phyloP scores from a whole-genome alignment of 2,329 filamentous ascomycete genomes.

The Apiospora rasikravindrae region DNA sequence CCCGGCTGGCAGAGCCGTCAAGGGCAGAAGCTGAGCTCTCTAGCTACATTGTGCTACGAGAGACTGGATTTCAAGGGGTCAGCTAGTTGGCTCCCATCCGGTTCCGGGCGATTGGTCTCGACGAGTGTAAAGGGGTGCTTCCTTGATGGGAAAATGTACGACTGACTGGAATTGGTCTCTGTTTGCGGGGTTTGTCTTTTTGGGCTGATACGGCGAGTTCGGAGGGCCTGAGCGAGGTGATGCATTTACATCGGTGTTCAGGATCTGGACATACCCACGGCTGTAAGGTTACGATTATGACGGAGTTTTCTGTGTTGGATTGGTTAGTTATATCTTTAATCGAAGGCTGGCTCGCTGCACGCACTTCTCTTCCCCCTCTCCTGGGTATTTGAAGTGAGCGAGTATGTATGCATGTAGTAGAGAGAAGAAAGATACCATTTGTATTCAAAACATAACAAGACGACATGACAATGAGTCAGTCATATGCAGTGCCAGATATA shows the following conservation, averaged over 20 bases:
- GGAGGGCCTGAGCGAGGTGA: constrained; percentile 11
- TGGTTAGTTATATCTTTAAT: constrained; percentile 3
- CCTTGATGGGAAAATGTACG: constrained; percentile 12
- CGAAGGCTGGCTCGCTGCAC: not conserved
- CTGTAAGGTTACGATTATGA: constrained; percentile 8
- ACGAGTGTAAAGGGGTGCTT: not conserved
- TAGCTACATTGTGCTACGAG: not conserved
- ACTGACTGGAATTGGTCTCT: constrained; percentile 10
- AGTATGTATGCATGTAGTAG: not conserved
- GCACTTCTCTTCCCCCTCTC: not conserved
- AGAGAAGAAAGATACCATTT: not conserved
- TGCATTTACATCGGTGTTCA: constrained; percentile 24
- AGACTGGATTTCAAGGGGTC: not conserved
- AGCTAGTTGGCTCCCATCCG: not conserved
- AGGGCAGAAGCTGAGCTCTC: constrained; percentile 28
- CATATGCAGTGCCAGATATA: not conserved
- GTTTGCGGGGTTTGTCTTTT: constrained; percentile 1
- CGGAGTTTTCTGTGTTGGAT: constrained; percentile 8
- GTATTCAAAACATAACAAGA: not conserved
- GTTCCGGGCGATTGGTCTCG: not conserved
- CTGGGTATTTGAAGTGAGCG: not conserved
- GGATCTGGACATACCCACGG: constrained; percentile 15
- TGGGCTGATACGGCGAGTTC: not conserved
- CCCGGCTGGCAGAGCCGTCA: constrained; percentile 41
- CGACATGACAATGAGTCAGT: not conserved